Base-by-base conservation (phyloP, 1,284 basidiomycete species). In the Naganishia albida region DNA sequence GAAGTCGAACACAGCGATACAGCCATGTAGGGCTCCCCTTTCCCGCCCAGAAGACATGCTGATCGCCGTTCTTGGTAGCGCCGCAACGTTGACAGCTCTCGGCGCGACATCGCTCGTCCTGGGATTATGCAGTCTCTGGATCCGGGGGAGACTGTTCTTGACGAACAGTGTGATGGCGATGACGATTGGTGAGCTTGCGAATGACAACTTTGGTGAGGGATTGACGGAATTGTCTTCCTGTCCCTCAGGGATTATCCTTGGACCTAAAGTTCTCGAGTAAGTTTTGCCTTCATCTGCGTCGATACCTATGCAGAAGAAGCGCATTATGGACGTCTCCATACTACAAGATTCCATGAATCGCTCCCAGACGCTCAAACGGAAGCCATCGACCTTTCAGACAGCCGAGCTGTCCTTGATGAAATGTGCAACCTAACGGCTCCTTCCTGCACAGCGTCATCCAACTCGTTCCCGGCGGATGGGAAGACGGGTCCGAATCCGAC, bases 151-250 rank as follows among this genome's bases (percentile, higher is more conserved):
- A 42, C 43, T 71, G 18, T 71, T 68, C 54, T 42, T 71, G 25
- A 67, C 69, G 3, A 70, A 66, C 42, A 67, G 67, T 16, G 67
- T 66, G 8, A 25, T 71, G 25, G 70, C 70, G 18, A 62, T 71
- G 42, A 20, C 59, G 2, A 69, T 67, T 46, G 68, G 68, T 67
- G 53, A 40, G 67, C 51, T 28, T 13, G 12, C 2, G n/a, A 46
- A 10, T 18, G 16, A 13, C 34, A 28, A 10, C 26, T 26, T 38
- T 39, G 18, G 34, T 7, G 28, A 4, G 44, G 42, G 18, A 38
- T 23, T 20, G 46, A 34, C 10, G n/a, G n/a, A n/a, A n/a, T n/a
- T n/a, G n/a, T n/a, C n/a, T n/a, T n/a, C n/a, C 20, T 25, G 28
- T 26, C n/a, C 1, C 26, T 3, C 16, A 66, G 70, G 70, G 15